Base-by-base conservation (phyloP, 2,329 filamentous ascomycete species). In the Pseudogymnoascus sp. region DNA sequence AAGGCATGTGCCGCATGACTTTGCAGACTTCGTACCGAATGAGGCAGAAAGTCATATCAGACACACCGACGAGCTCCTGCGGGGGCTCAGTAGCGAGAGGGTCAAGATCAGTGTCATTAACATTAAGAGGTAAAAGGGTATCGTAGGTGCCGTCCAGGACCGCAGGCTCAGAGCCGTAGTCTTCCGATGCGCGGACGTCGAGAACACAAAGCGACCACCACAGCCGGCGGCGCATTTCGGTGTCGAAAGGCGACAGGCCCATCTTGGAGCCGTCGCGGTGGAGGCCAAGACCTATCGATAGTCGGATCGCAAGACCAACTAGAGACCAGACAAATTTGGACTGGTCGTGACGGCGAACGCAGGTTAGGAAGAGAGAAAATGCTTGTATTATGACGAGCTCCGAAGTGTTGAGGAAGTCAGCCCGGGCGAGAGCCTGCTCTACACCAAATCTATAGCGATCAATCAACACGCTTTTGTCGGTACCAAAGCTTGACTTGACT, bases 171-270 rank as follows among this genome's bases (percentile, higher is more conserved):
- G 82, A 83, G 0, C 84, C 85, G 69, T 88, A 83, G 64, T 88
- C 83, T 68, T 88, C 85, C 0, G 83, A 82, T 1, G 84, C 79
- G 64, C 85, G 76, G 2, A 80, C 78, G 69, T 89, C 86, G 0
- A 88, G 73, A 13, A 86, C 76, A 67, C 81, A 85, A 2, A 86
- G 71, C 64, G 83, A 79, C 81, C 83, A 87, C 84, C 84, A 87
- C 5, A 85, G 72, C 31, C 84, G 75, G 64, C 84, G 77, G 19
- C 83, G 77, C 76, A 85, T 83, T 70, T 88, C 84, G 3, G 82
- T 78, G 62, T 87, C 82, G 67, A 85, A 88, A 0, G 85, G 83
- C 0, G 77, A 75, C 0, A 87, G 75, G 1, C 73, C 74, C 66
- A 84, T 84, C 62, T 82, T 79, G 13, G 75, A 75, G 4, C 83